These are phyloP conservation scores for Gracilaria vermiculophylla DNA, from an alignment of 23 red algal genomes.

Conservation along the genomic window DNA sequence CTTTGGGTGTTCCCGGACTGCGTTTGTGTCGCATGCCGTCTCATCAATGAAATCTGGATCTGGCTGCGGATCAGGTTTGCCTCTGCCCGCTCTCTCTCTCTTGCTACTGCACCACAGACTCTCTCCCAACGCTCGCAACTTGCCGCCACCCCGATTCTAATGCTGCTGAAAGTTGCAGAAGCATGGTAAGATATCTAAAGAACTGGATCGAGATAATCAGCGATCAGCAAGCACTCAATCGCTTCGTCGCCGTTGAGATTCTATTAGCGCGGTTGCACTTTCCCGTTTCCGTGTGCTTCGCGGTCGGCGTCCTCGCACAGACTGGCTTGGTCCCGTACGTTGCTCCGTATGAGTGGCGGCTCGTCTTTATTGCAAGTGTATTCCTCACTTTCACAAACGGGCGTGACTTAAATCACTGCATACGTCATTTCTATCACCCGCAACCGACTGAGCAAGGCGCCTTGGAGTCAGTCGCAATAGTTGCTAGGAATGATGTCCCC, in stretches of 20 bases:
- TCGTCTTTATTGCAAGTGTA: conserved; percentile 24
- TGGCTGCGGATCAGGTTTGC: background rate
- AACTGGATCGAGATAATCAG: conserved; percentile 15
- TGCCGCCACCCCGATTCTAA: background rate
- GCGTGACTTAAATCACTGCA: conserved; percentile 18
- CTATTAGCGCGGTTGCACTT: conserved; percentile 5
- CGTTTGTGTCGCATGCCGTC: background rate
- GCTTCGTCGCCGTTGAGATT: conserved; percentile 11
- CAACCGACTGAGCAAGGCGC: background rate
- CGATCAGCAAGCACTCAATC: conserved; percentile 5
- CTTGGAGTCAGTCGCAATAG: background rate
- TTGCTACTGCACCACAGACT: too few species aligned
- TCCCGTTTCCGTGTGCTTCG: conserved; percentile 11
- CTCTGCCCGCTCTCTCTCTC: too few species aligned
- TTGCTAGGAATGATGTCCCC: background rate
- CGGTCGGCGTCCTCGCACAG: conserved; percentile 15
- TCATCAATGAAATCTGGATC: conserved; percentile 6
- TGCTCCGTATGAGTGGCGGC: conserved; percentile 2
- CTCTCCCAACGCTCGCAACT: background rate
- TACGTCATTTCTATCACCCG: background rate
- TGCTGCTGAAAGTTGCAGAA: background rate
- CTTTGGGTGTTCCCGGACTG: background rate
- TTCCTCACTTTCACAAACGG: conserved; percentile 13
- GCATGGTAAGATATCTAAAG: conserved; percentile 30
- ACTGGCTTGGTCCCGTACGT: conserved; percentile 12